phyloP scores from a whole-genome alignment of 1,284 basidiomycete genomes.

The Malassezia nana region DNA sequence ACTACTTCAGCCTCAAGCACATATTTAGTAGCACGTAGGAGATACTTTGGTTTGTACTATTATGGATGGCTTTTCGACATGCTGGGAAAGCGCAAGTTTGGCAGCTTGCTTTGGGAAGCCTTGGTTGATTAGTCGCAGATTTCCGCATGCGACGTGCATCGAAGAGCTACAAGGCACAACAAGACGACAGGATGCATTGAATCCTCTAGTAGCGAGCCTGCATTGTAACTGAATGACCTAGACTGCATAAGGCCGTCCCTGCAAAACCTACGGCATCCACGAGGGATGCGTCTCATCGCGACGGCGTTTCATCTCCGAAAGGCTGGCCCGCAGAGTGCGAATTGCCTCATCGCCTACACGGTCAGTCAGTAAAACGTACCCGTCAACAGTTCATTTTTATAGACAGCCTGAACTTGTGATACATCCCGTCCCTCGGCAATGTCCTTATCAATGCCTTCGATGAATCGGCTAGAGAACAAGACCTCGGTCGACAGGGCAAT shows the following conservation, averaged over 20 bases:
- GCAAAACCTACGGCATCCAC: conserved; percentile 4
- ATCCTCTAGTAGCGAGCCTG: too few species aligned
- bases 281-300: conserved; percentile 1
- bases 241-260: too few species aligned
- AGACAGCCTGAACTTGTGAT: conserved; percentile 1
- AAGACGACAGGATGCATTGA: too few species aligned
- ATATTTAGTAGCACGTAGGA: too few species aligned
- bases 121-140: too few species aligned
- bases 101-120: too few species aligned
- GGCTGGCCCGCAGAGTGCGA: conserved; percentile 5
- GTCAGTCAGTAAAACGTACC: not conserved
- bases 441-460: conserved; percentile 11
- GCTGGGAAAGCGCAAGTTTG: too few species aligned
- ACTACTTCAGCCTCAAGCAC: conserved; percentile 2
- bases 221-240: too few species aligned
- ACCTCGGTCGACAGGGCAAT: conserved; percentile 8
- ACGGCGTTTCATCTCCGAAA: not conserved
- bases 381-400: conserved; percentile 1
- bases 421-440: not conserved
- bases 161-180: too few species aligned
- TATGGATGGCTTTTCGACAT: too few species aligned
- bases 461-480: conserved; percentile 4
- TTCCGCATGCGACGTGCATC: too few species aligned
- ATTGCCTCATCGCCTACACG: conserved; percentile 7
- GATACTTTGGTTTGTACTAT: too few species aligned